Conservation (phyloP, 2,329 filamentous ascomycete genomes). For the Cercospora brassicicola region DNA sequence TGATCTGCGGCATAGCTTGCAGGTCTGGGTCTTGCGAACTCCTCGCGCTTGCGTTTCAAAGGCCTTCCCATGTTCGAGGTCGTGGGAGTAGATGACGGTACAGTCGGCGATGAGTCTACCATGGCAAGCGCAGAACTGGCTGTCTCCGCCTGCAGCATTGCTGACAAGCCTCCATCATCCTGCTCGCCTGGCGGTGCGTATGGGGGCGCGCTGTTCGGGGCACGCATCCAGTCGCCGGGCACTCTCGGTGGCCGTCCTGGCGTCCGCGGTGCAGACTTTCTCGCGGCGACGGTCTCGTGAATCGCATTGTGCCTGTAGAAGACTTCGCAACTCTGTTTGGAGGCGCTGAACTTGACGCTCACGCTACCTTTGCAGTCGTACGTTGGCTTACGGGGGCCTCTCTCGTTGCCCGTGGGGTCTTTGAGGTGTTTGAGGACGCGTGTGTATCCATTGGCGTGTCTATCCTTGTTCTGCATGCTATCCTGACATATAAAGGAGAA, state of each 20-base stretch:
- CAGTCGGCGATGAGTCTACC: constrained; percentile 7
- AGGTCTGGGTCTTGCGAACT: constrained; percentile 9
- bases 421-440: constrained; percentile 33
- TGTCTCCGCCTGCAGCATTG: constrained; percentile 21
- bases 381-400: constrained; percentile 44
- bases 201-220: neutral
- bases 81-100: neutral
- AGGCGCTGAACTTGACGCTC: constrained; percentile 50
- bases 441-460: constrained; percentile 46
- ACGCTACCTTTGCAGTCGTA: constrained; percentile 53
- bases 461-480: constrained; percentile 53
- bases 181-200: neutral
- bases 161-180: constrained; percentile 23
- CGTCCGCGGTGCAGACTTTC: constrained; percentile 43
- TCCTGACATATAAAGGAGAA: constrained; percentile 55
- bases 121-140: constrained; percentile 17
- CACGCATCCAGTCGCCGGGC: constrained; percentile 2
- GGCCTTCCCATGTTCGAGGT: constrained; percentile 21
- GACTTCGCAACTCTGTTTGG: constrained; percentile 46
- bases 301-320: constrained; percentile 50
- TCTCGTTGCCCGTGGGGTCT: constrained; percentile 22
- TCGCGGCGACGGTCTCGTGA: constrained; percentile 50
- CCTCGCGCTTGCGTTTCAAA: constrained; percentile 33
- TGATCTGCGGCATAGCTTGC: neutral
- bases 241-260: constrained; percentile 5